Conservation (phyloP, 805 yeast genomes). For the Kodamaea lidongshanica region DNA sequence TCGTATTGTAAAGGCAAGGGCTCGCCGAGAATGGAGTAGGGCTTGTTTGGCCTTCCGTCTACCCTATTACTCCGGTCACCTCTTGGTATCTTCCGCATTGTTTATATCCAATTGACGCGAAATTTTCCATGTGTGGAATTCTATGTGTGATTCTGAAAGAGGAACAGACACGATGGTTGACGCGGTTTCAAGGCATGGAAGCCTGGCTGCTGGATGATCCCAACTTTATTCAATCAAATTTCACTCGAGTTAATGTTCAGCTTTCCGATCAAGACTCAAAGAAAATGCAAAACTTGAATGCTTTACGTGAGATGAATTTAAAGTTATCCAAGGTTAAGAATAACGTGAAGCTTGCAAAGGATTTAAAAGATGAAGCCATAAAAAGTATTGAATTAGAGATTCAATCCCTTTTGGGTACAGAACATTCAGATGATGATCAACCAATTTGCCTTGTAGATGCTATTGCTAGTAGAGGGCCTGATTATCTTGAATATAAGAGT, state of each 20-base stretch:
- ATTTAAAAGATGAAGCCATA: constrained; percentile 8
- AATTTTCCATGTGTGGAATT: constrained; percentile 50
- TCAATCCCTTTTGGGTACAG: not conserved
- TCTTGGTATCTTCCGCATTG: constrained; percentile 5
- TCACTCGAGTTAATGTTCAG: too few relatives aligned
- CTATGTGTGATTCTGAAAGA: constrained; percentile 20
- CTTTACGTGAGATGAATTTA: constrained; percentile 22
- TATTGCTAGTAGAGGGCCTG: constrained; percentile 51
- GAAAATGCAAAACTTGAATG: constrained; percentile 24
- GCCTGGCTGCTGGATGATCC: too few relatives aligned
- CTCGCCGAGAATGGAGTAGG: constrained; percentile 24
- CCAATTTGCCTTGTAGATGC: constrained; percentile 16
- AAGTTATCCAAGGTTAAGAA: constrained; percentile 22
- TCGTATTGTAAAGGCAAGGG: constrained; percentile 33
- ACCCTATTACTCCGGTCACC: too few relatives aligned
- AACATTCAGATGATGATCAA: constrained; percentile 3
- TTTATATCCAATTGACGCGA: too few relatives aligned
- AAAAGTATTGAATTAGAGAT: constrained; percentile 5
- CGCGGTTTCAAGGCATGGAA: too few relatives aligned
- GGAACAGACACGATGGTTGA: constrained; percentile 20
- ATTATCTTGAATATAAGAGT: constrained; percentile 29
- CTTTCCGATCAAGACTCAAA: constrained; percentile 14
- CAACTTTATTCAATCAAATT: too few relatives aligned
- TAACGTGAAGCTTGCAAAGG: constrained; percentile 19
- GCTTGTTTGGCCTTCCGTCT: constrained; percentile 1